These are phyloP conservation scores for Hippophae gyantsensis DNA, from an alignment of 306 rosid genomes.

Conservation along the genomic window DNA sequence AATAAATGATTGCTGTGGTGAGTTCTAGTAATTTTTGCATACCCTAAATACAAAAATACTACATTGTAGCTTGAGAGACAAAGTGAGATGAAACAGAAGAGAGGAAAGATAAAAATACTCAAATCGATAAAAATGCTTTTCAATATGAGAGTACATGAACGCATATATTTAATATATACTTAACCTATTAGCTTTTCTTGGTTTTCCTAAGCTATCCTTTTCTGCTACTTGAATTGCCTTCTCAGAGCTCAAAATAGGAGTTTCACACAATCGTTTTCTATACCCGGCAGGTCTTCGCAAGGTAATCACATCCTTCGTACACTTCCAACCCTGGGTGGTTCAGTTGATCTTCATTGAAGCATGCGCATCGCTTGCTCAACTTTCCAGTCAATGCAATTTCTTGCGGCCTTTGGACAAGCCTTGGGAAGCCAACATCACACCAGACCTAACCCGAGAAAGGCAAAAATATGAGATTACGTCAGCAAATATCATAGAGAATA, in stretches of 20 bases:
- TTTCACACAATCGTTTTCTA: conserved; percentile 2
- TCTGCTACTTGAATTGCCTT: neutral
- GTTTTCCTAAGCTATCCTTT: neutral
- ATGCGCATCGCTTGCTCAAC: conserved; percentile 86
- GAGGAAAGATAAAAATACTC: too few relatives aligned
- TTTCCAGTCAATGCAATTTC: conserved; percentile 90
- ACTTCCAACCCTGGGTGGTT: conserved; percentile 61
- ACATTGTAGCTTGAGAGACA: too few relatives aligned
- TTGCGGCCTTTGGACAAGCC: conserved; percentile 71
- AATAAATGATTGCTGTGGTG: too few relatives aligned
- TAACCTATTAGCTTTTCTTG: neutral
- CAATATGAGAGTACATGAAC: too few relatives aligned
- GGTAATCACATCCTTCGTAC: conserved; percentile 68
- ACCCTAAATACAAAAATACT: too few relatives aligned
- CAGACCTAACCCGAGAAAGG: conserved; percentile 52
- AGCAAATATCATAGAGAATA: neutral
- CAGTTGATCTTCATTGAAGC: conserved; percentile 68
- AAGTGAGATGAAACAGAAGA: too few relatives aligned
- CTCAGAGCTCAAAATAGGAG: neutral
- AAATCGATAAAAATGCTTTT: too few relatives aligned
- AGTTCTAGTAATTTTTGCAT: too few relatives aligned
- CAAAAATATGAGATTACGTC: conserved; percentile 5
- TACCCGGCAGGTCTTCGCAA: conserved; percentile 53
- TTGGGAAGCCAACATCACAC: conserved; percentile 83
- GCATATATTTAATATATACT: too few relatives aligned